phyloP scores from a whole-genome alignment of 2,329 filamentous ascomycete species.

The Juglanconis oblonga region DNA sequence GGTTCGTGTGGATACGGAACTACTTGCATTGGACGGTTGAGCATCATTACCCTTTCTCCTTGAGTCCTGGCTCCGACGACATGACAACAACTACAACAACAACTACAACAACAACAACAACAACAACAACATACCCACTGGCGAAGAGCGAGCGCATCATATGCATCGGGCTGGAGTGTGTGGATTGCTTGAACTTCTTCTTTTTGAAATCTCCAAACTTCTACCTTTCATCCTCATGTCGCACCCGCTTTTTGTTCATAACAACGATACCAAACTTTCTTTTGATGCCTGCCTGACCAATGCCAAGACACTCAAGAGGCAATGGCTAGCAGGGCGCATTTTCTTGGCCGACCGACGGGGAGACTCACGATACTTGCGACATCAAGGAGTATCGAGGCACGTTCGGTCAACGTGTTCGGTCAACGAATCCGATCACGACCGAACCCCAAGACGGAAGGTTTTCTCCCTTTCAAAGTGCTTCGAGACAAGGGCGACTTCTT shows the following conservation, averaged over 20 bases:
- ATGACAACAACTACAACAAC: too few relatives aligned
- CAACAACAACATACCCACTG: too few relatives aligned
- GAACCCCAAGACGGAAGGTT: too few relatives aligned
- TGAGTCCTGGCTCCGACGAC: not conserved
- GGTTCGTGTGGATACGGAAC: too few relatives aligned
- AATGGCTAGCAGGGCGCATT: too few relatives aligned
- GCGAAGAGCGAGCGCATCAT: slow-evolving; percentile 11
- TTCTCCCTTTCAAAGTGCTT: too few relatives aligned
- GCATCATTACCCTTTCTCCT: not conserved
- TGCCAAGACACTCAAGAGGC: too few relatives aligned
- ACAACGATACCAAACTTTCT: slow-evolving; percentile 5
- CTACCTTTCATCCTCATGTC: slow-evolving; percentile 21
- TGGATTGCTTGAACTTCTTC: slow-evolving; percentile 9
- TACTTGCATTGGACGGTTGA: slow-evolving; percentile 8
- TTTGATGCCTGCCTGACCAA: too few relatives aligned
- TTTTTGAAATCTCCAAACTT: slow-evolving; percentile 13
- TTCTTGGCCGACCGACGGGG: too few relatives aligned
- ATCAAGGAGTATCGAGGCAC: slow-evolving; percentile 3
- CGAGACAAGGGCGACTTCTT: slow-evolving; percentile 7
- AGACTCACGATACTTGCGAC: too few relatives aligned
- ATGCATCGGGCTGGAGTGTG: slow-evolving; percentile 20
- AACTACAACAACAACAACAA: too few relatives aligned
- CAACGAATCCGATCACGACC: too few relatives aligned
- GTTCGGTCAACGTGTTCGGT: not conserved
- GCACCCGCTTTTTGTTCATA: slow-evolving; percentile 21